Evolutionary conservation across 257 asterid species (phyloP).

Genomic region (Solanum commersonii): DNA sequence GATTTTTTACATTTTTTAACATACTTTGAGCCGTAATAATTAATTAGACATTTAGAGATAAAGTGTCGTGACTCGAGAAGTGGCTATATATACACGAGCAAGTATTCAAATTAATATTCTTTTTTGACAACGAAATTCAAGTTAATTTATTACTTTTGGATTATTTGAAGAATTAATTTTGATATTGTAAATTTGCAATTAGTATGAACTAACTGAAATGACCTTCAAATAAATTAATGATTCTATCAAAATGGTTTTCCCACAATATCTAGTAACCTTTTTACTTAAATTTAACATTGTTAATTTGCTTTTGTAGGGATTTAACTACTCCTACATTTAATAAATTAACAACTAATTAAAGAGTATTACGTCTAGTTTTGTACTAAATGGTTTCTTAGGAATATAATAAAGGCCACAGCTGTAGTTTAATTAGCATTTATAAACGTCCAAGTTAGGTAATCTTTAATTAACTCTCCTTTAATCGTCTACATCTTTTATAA

Average conservation of each 20-base stretch:
- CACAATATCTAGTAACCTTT: neutral
- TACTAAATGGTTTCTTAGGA: neutral
- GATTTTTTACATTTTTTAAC: too few species aligned
- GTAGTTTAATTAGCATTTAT: neutral
- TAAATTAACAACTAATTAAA: neutral
- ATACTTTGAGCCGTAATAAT: neutral
- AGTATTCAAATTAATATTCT: neutral
- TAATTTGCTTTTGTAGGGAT: neutral
- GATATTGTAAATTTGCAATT: neutral
- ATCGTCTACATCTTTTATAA: neutral
- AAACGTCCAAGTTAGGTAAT: neutral
- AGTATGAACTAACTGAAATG: neutral
- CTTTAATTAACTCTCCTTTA: neutral
- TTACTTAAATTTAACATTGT: neutral
- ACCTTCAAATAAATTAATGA: neutral
- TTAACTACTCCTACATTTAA: neutral
- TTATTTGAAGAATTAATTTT: neutral
- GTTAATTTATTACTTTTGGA: neutral
- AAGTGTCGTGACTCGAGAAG: neutral
- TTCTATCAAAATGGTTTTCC: neutral
- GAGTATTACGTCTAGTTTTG: neutral
- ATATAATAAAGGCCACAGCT: neutral
- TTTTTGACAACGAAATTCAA: neutral
- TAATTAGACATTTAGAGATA: neutral
- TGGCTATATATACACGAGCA: neutral